Percentiles rank a stretch among this genome's conserved stretches.
phyloP scores from a whole-genome alignment of 768 basidiomycete species.

The Lactarius evosmus region DNA sequence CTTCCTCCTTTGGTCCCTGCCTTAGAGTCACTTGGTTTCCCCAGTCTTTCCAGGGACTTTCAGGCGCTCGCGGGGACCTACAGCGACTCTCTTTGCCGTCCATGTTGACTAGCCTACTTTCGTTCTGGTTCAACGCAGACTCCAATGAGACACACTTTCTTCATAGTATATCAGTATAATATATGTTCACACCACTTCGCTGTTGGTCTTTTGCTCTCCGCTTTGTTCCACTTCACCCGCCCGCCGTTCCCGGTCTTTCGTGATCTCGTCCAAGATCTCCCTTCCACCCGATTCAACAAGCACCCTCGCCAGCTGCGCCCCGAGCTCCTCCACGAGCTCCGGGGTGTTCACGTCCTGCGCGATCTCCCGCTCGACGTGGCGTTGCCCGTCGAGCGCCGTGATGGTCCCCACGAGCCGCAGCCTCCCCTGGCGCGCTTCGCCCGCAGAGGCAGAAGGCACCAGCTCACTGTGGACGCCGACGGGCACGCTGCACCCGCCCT shows the following conservation, averaged over 20 bases:
- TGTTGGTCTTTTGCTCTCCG: constrained; percentile 27
- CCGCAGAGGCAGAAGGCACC: constrained; percentile 35
- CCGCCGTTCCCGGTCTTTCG: constrained; percentile 54
- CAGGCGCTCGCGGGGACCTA: constrained; percentile 33
- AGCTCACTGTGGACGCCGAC: constrained; percentile 73
- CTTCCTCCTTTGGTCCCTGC: constrained; percentile 26
- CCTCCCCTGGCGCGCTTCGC: constrained; percentile 29
- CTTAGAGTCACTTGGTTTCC: constrained; percentile 34
- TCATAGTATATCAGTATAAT: neutral
- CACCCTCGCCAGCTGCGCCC: constrained; percentile 58
- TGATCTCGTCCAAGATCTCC: constrained; percentile 81
- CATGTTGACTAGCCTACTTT: constrained; percentile 24
- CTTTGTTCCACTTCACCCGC: constrained; percentile 37
- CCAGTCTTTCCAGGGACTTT: constrained; percentile 23
- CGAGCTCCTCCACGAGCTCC: constrained; percentile 66
- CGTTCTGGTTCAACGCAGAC: constrained; percentile 24
- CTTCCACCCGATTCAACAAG: constrained; percentile 71
- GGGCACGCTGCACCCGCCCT: constrained; percentile 97
- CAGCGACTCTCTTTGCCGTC: constrained; percentile 27
- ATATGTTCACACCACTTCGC: neutral
- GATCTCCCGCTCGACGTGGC: constrained; percentile 66
- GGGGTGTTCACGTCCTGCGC: constrained; percentile 47
- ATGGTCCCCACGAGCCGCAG: constrained; percentile 78
- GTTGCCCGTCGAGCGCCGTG: constrained; percentile 72
- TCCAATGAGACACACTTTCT: constrained; percentile 26